phyloP scores from a whole-genome alignment of 2,329 filamentous ascomycete species.

The Clarireedia paspali region DNA sequence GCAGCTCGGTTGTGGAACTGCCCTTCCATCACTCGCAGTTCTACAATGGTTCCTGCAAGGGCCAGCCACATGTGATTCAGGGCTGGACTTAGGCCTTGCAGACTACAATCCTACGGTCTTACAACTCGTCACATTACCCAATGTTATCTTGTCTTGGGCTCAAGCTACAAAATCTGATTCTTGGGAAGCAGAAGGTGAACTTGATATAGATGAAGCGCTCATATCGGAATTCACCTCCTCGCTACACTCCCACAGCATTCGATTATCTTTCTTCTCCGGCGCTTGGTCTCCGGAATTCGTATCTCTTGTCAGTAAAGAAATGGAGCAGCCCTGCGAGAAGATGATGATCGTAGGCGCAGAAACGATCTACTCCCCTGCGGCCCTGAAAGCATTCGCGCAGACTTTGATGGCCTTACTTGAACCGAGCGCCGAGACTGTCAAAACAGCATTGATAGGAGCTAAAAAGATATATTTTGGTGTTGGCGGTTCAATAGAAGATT shows the following conservation, averaged over 20 bases:
- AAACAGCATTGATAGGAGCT: slow-evolving; percentile 57
- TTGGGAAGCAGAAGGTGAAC: slow-evolving; percentile 27
- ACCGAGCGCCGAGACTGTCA: slow-evolving; percentile 29
- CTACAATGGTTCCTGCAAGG: slow-evolving; percentile 49
- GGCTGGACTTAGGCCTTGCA: slow-evolving; percentile 56
- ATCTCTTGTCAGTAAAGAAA: slow-evolving; percentile 38
- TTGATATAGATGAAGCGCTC: slow-evolving; percentile 36
- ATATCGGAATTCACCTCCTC: slow-evolving; percentile 49
- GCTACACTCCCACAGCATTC: slow-evolving; percentile 43
- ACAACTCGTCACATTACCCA: slow-evolving; percentile 71
- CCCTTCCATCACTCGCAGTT: slow-evolving; percentile 62
- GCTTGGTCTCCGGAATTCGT: slow-evolving; percentile 64
- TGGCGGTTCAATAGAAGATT: slow-evolving; percentile 72
- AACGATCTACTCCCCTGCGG: slow-evolving; percentile 75
- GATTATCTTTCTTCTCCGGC: slow-evolving; percentile 62
- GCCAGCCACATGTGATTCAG: slow-evolving; percentile 14
- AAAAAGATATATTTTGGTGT: slow-evolving; percentile 82
- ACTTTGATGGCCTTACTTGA: slow-evolving; percentile 54
- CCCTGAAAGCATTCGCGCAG: slow-evolving; percentile 60
- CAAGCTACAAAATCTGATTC: slow-evolving; percentile 13
- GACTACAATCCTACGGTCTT: slow-evolving; percentile 78
- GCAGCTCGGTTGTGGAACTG: slow-evolving; percentile 72
- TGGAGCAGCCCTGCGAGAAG: slow-evolving; percentile 24
- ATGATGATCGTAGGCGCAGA: slow-evolving; percentile 63
- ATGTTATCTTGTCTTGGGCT: slow-evolving; percentile 63